Conservation (phyloP, 352 stramenopile genomes). For the Globisporangium okanoganense region DNA sequence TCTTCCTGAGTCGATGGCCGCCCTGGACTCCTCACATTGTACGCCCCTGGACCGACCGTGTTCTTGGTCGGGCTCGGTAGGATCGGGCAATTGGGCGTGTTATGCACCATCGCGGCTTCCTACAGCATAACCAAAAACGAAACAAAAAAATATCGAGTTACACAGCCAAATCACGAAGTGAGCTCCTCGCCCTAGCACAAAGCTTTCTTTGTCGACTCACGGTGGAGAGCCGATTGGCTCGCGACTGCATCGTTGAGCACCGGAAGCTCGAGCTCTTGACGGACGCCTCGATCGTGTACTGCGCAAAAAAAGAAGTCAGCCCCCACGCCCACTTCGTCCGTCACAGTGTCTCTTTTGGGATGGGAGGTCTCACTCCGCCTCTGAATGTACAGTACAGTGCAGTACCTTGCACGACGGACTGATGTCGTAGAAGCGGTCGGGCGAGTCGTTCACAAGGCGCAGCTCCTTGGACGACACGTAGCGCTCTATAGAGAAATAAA, state of each 20-base stretch:
- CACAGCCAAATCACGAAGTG: not conserved
- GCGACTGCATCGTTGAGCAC: constrained; percentile 61
- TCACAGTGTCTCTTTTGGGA: not conserved
- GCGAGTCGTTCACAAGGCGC: constrained; percentile 40
- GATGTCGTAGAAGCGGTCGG: constrained; percentile 73
- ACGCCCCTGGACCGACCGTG: constrained; percentile 46
- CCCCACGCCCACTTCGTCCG: not conserved
- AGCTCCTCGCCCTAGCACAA: no score
- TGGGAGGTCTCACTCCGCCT: no score
- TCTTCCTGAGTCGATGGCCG: constrained; percentile 29
- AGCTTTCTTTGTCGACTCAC: constrained; percentile 17
- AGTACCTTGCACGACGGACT: constrained; percentile 64
- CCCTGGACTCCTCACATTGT: constrained; percentile 25
- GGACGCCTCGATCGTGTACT: constrained; percentile 59
- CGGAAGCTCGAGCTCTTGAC: constrained; percentile 68
- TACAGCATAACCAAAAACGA: no score
- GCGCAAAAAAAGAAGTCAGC: not conserved
- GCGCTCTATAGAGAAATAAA: constrained; percentile 46
- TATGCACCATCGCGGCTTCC: constrained; percentile 71
- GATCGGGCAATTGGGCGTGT: constrained; percentile 64
- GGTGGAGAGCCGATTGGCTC: constrained; percentile 44
- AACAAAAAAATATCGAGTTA: not conserved
- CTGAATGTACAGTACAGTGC: no score
- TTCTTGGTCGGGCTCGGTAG: constrained; percentile 46
- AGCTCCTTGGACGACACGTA: constrained; percentile 70